Conservation (phyloP, 108 stramenopile genomes). For the Mediolabrus comicus region DNA sequence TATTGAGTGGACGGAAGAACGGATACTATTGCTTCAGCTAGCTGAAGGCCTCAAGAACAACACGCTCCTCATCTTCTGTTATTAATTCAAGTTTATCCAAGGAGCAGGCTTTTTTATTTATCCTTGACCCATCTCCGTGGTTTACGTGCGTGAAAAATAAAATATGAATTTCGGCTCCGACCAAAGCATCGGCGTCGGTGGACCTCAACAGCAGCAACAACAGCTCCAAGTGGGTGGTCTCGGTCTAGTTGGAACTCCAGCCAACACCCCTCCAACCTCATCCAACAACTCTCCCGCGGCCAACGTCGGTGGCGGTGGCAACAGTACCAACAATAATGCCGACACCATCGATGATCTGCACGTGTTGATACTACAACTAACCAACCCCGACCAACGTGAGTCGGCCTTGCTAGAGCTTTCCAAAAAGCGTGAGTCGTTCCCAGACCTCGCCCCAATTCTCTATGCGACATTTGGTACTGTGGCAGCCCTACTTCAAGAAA, state of each 20-base stretch:
- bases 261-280: background rate
- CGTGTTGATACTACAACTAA: constrained; percentile 72
- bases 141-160: background rate
- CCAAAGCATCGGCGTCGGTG: background rate
- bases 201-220: background rate
- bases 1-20: too few species aligned
- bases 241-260: background rate
- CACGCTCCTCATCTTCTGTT: too few species aligned
- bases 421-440: constrained; percentile 95
- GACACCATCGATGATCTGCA: constrained; percentile 72
- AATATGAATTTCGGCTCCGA: background rate
- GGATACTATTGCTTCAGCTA: too few species aligned
- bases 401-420: constrained; percentile 94
- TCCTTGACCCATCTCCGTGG: background rate
- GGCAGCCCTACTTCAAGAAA: constrained; percentile 95
- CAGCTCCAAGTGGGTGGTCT: background rate
- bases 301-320: background rate
- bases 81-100: too few species aligned
- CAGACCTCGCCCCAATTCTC: constrained; percentile 93
- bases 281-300: background rate
- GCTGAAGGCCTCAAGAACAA: too few species aligned
- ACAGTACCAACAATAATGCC: background rate
- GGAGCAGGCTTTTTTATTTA: too few species aligned
- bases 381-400: constrained; percentile 88
- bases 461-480: constrained; percentile 84